Percentiles rank a stretch among this genome's conserved stretches.
Conservation (phyloP, 2,329 filamentous ascomycete genomes). For the Grosmannia huntii region DNA sequence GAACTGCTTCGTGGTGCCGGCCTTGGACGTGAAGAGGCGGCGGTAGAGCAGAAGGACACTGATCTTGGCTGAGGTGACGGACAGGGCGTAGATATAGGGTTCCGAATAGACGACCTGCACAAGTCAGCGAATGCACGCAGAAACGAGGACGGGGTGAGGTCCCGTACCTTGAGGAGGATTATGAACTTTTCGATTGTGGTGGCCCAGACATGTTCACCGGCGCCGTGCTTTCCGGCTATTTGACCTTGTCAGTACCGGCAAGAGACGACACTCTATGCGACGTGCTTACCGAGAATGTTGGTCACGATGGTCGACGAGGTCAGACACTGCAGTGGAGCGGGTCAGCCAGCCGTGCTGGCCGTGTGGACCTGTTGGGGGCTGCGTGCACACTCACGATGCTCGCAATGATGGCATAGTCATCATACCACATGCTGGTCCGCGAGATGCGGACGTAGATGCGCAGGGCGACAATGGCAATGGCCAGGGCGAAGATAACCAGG, state of each 20-base stretch:
- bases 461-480: background rate
- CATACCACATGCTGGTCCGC: background rate
- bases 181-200: background rate
- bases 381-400: background rate
- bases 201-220: constrained; percentile 1
- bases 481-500: background rate
- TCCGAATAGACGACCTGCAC: background rate
- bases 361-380: background rate
- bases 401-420: background rate
- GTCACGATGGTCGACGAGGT: background rate
- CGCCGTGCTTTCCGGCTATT: background rate
- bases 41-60: constrained; percentile 2
- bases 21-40: background rate
- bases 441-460: background rate
- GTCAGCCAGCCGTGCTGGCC: background rate
- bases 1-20: background rate
- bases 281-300: background rate
- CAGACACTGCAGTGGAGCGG: background rate
- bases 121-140: background rate
- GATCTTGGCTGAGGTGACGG: background rate
- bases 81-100: background rate
- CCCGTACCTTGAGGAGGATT: background rate
- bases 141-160: background rate
- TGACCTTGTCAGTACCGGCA: background rate
- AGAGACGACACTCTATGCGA: background rate